A percentile compares a stretch with the other conserved stretches of the same genome.
phyloP scores from a whole-genome alignment of 306 rosid species.

The Cotoneaster glaucophyllus region DNA sequence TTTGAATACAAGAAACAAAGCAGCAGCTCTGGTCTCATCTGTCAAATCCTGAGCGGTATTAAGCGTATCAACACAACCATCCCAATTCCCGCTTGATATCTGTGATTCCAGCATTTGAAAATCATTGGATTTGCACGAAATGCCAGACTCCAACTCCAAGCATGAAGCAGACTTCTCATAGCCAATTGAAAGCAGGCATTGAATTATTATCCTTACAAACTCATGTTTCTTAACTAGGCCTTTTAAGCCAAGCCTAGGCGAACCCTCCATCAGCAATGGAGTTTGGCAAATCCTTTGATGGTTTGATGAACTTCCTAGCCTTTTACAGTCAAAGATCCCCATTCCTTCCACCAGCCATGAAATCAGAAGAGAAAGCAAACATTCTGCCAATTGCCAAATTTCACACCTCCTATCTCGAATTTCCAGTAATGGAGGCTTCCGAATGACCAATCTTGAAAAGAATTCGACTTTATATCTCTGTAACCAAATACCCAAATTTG shows the following conservation, averaged over 20 bases:
- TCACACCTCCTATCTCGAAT: background rate
- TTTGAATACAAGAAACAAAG: slow-evolving; percentile 58
- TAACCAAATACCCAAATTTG: background rate
- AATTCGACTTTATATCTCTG: background rate
- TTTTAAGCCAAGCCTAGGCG: slow-evolving; percentile 48
- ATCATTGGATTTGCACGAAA: slow-evolving; percentile 44
- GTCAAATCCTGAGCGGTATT: slow-evolving; percentile 34
- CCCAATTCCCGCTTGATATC: slow-evolving; percentile 57
- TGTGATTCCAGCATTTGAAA: slow-evolving; percentile 55
- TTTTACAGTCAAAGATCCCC: background rate
- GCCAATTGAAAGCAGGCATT: slow-evolving; percentile 61
- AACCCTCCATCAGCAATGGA: slow-evolving; percentile 42
- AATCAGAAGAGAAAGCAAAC: slow-evolving; percentile 1
- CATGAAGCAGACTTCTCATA: slow-evolving; percentile 54
- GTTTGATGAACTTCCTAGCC: slow-evolving; percentile 7
- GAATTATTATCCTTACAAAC: slow-evolving; percentile 66
- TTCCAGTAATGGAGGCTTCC: background rate
- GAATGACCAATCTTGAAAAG: background rate
- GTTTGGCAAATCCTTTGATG: slow-evolving; percentile 1
- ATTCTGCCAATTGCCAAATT: background rate
- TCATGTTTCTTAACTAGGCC: slow-evolving; percentile 57
- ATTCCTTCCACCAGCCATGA: slow-evolving; percentile 15
- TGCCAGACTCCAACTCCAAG: slow-evolving; percentile 74
- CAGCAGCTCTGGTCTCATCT: slow-evolving; percentile 54
- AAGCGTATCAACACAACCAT: slow-evolving; percentile 42